Base-by-base conservation (phyloP, 805 yeast species). In the Candida odintsovae region DNA sequence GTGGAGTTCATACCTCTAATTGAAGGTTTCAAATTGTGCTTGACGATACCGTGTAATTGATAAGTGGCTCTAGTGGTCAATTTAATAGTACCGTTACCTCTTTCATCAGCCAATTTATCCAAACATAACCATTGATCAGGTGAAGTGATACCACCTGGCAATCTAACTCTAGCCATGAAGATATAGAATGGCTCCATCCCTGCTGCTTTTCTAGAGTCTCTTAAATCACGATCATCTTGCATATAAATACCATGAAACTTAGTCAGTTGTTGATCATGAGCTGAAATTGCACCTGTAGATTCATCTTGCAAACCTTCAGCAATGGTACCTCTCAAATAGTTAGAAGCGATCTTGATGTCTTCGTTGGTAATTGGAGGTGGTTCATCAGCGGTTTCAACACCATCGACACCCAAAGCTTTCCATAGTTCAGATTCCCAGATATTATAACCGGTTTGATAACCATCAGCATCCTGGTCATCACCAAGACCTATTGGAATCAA, bases 381-480 rank as follows among this genome's bases (percentile, higher is more conserved):
- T 64, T 92, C 97, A 58, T 85, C 94, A 44, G 82, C 86, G 25
- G 89, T 89, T 44, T 79, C 86, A 37, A 82, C 80, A 45, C 78
- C 77, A 56, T 87, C 90, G 44, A 92, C 97, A 47, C 96, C 96
- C 45, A 92, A 75, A 2, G 90, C 86, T 55, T 78, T 82, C 98
- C 98, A 92, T 51, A 92, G 62, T 51, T 75, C 72, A 20, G 84
- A 77, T 66, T 88, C 92, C 97, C 97, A 92, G 39, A 70, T 82
- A 49, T 82, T 80, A 65, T 84, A 92, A n/a, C 94, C 97, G 23
- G 97, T 90, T 56, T 82, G 82, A 68, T 75, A 90, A 19, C 97
- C 97, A 71, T 92, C 97, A 20, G 96, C 95, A 64, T 88, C 98
- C 70, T 92, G 98, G 63, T 92, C 98, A 66, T 92, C 97, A 68